Evolutionary conservation across 1,284 basidiomycete species (phyloP).

Genomic region (Austroboletus novae-zelandiae): DNA sequence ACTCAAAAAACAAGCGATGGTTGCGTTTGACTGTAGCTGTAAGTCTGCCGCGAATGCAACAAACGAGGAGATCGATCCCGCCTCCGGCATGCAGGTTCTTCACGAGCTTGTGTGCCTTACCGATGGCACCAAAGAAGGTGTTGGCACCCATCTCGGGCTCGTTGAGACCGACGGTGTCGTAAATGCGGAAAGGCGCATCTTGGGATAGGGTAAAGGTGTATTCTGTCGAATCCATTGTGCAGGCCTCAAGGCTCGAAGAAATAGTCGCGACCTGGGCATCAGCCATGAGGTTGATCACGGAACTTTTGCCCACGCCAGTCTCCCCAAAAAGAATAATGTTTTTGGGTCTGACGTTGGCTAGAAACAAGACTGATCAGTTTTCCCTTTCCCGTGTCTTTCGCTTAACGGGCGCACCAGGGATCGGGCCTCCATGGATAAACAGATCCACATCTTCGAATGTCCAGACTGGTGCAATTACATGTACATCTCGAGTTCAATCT

Average conservation of each 20-base stretch:
- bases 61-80: constrained; percentile 4
- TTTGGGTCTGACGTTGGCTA: not conserved
- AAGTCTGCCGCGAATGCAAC: not conserved
- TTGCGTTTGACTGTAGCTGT: not conserved
- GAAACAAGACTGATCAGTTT: not conserved
- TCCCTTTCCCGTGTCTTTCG: not conserved
- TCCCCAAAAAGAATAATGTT: not conserved
- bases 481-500: no score
- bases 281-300: not conserved
- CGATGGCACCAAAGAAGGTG: not conserved
- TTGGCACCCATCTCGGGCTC: not conserved
- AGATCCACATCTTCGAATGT: no score
- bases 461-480: no score
- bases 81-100: not conserved
- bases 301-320: not conserved
- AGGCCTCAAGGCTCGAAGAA: not conserved
- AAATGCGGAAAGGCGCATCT: not conserved
- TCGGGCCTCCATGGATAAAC: not conserved
- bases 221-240: not conserved
- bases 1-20: not conserved
- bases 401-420: not conserved
- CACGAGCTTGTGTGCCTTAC: not conserved
- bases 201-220: not conserved
- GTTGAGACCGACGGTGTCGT: not conserved
- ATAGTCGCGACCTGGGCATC: not conserved